A percentile compares a stretch with the other conserved stretches of the same genome.
These are phyloP conservation scores for Aureobasidium sp. DNA, from an alignment of 2,329 filamentous ascomycete species.

Conservation along the genomic window DNA sequence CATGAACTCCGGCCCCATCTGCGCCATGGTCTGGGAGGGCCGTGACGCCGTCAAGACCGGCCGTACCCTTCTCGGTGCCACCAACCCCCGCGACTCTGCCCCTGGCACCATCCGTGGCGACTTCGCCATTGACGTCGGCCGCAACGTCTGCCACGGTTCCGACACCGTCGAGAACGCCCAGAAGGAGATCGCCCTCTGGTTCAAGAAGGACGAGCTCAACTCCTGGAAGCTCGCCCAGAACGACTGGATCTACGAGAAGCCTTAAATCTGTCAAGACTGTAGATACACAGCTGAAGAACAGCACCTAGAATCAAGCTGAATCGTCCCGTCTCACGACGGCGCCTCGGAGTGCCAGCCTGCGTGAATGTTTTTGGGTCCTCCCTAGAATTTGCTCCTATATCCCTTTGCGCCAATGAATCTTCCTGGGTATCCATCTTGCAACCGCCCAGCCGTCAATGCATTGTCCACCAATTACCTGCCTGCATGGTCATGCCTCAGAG, in stretches of 20 bases:
- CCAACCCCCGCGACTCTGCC: constrained; percentile 91
- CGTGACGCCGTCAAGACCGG: constrained; percentile 98
- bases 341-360: neutral
- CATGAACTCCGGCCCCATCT: constrained; percentile 95
- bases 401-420: neutral
- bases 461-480: neutral
- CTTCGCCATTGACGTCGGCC: constrained; percentile 81
- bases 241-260: constrained; percentile 85
- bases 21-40: constrained; percentile 99
- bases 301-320: neutral
- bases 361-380: neutral
- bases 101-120: constrained; percentile 98
- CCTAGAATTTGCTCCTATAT: neutral
- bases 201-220: constrained; percentile 80
- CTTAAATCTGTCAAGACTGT: constrained; percentile 4
- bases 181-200: constrained; percentile 99
- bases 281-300: neutral
- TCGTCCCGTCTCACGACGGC: neutral
- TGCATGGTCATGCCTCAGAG: neutral
- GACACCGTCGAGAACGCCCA: constrained; percentile 97
- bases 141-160: constrained; percentile 99
- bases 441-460: neutral
- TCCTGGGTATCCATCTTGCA: constrained; percentile 2
- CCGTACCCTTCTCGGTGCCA: constrained; percentile 93
- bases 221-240: constrained; percentile 76